phyloP scores from a whole-genome alignment of 2,329 filamentous ascomycete genomes.

The Diaporthe helianthi region DNA sequence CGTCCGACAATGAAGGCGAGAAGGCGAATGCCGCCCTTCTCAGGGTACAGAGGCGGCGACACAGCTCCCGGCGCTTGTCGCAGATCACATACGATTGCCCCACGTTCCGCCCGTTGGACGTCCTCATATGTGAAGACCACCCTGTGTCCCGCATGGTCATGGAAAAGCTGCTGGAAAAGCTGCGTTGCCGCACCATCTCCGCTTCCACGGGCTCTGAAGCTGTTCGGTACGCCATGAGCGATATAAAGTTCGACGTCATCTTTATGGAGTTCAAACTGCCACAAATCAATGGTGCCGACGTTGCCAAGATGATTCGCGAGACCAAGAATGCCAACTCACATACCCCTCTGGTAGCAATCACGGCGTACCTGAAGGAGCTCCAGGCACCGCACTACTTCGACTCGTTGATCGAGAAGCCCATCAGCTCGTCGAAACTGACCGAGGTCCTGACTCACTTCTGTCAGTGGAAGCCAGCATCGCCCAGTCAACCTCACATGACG shows the following conservation, averaged over 20 bases:
- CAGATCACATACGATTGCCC: constrained; percentile 89
- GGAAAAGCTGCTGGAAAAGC: constrained; percentile 95
- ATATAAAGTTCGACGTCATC: constrained; percentile 98
- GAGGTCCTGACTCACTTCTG: constrained; percentile 89
- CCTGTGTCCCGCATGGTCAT: constrained; percentile 98
- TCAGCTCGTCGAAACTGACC: constrained; percentile 87
- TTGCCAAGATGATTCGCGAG: constrained; percentile 96
- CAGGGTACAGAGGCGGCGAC: constrained; percentile 90
- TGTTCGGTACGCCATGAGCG: constrained; percentile 90
- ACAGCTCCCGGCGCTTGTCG: constrained; percentile 92
- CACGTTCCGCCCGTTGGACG: constrained; percentile 87
- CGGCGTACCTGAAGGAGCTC: constrained; percentile 96
- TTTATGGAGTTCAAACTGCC: constrained; percentile 97
- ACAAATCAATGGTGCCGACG: constrained; percentile 92
- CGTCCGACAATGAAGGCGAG: constrained; percentile 95
- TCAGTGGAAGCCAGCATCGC: constrained; percentile 84
- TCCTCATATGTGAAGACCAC: constrained; percentile 97
- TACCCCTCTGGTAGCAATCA: constrained; percentile 95
- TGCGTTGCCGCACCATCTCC: constrained; percentile 92
- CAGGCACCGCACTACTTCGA: constrained; percentile 96
- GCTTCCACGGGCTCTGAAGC: constrained; percentile 91
- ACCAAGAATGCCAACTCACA: constrained; percentile 94
- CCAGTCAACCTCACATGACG: constrained; percentile 50
- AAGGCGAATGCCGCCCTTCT: constrained; percentile 83
- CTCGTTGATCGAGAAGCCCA: constrained; percentile 93